These are phyloP conservation scores for Vigna reflexopilosa DNA, from an alignment of 306 rosid genomes.

Conservation along the genomic window DNA sequence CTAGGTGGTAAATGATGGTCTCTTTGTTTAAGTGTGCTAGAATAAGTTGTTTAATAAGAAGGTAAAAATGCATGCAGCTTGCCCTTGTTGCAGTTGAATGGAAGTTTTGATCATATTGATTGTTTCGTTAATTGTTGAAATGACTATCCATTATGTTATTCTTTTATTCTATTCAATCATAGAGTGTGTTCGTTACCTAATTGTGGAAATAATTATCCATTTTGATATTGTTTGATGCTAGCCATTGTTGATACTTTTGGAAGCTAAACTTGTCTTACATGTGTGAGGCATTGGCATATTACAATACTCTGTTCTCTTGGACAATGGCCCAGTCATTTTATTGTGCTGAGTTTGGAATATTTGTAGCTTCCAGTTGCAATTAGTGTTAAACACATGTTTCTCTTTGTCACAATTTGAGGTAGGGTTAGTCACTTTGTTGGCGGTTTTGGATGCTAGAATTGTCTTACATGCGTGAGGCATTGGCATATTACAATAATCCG, in stretches of 20 bases:
- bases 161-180: background rate
- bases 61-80: conserved; percentile 1
- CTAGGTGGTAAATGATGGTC: background rate
- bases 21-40: background rate
- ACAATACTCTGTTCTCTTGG: background rate
- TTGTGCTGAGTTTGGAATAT: too few relatives aligned
- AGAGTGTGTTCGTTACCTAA: background rate
- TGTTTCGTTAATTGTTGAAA: background rate
- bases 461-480: background rate
- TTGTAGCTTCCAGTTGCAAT: too few relatives aligned
- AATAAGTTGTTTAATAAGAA: background rate
- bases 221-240: background rate
- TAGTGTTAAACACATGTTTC: too few relatives aligned
- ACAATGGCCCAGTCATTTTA: background rate
- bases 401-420: too few relatives aligned
- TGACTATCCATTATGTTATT: background rate
- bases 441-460: background rate
- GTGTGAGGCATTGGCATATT: background rate
- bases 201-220: background rate
- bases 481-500: background rate
- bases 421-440: too few relatives aligned
- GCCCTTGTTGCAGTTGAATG: background rate
- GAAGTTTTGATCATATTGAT: background rate
- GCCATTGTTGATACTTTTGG: background rate
- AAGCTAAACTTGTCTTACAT: background rate